Evolutionary conservation across 2,329 filamentous ascomycete genomes (phyloP), one percentile per base, ranked within the genome.

Genomic region (Coniella lustricola): DNA sequence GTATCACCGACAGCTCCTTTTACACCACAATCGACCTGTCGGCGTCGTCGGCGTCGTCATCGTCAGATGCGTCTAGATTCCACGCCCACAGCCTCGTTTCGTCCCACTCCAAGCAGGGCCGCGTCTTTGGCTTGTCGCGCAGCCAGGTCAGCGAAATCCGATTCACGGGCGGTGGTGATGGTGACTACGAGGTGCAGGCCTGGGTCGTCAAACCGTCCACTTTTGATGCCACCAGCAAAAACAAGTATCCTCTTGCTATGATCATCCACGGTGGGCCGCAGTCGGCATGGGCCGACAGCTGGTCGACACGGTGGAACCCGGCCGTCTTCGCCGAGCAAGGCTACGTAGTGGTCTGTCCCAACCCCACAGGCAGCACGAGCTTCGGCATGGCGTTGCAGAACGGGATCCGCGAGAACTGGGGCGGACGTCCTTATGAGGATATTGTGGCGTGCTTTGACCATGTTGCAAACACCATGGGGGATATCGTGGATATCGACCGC

Each of bases 271-370:
- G 89, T 47, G 89, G 89, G 0, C 88, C 88, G 0, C 87, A 93
- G 63, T 79, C 82, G 18, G 79, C 86, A 0, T 91, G 86, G 84
- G 69, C 65, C 29, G 84, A 93, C 59, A 72, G 75, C 22, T 94
- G 88, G 87, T 85, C 78, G 62, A 89, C 84, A 2, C 75, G 89
- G 16, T 95, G 89, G 89, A 94, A 94, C 62, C 84, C 86, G 2
- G 87, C 86, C 51, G 76, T 91, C 9, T 94, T 89, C 61, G 88
- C 89, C 3, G 88, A 94, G 63, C 87, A 91, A 67, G 89, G 89
- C 39, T 95, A 93, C 61, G 77, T 95, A 3, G 87, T 85, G 18
- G 81, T 95, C 40, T 76, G 81, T 43, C 87, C 88, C 9, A 95
- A 95, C 62, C 87, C 87, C 8, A 93, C 87, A 0, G 89, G 89